Evolutionary conservation across 306 rosid genomes (phyloP), one percentile per base, ranked within the genome.

Genomic region (Fragaria vesca): DNA sequence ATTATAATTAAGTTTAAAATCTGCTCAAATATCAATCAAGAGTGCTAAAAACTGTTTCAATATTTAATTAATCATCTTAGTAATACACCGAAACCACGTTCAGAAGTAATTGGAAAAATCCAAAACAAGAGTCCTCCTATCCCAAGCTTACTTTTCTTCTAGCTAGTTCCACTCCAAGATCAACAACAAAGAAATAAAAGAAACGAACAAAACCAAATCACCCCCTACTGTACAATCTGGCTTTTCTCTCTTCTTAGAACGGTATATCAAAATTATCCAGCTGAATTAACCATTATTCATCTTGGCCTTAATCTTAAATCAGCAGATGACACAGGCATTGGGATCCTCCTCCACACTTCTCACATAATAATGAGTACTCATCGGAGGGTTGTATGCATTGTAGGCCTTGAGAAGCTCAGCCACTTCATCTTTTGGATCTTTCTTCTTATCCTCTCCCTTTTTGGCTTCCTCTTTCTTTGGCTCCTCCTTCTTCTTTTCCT

Each of bases 301-400:
- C 46, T 9, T 63, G 17, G 24, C 42, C n/a, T 69, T 9, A 10
- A 76, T 76, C 69, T 63, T 34, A 26, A 28, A 48, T 87, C 66
- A 93, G 76, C 91, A 91, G 54, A 91, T 91, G 8, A 89, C 92
- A 85, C 98, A 93, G 1, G 83, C 76, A 84, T 71, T 89, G 16
- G 95, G 97, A 80, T 86, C 78, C 78, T 91, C 93, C 66, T 93
- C 95, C 24, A 36, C 78, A 45, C 82, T 77, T 71, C 54, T 83
- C 6, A 74, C 80, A 77, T 17, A 80, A 51, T 82, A 76, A 26
- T 51, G 20, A 0, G 83, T 74, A 20, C 73, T 50, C 79, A 42
- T 36, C 9, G 82, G 81, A 62, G 73, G 75, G 61, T 74, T 62
- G 43, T 74, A 52, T 0, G n/a, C 36, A 50, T 70, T 36, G 71